Conservation (phyloP, 805 yeast species). For the Cyberlindnera petersonii region DNA sequence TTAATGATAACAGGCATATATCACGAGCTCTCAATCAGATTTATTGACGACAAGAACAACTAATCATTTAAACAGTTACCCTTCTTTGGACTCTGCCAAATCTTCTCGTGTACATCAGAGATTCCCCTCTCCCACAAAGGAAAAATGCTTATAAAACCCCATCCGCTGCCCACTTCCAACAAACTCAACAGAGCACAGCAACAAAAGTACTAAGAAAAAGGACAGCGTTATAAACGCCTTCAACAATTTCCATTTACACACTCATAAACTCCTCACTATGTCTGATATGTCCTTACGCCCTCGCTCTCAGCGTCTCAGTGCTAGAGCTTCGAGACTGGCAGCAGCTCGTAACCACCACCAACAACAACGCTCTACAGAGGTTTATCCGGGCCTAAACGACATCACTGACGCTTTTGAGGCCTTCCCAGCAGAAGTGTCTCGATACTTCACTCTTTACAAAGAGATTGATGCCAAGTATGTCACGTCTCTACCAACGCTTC, state of each 20-base stretch:
- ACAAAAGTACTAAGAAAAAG: too few species aligned
- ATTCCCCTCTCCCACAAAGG: too few species aligned
- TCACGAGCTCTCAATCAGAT: too few species aligned
- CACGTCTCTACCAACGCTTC: slow-evolving; percentile 63
- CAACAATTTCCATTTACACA: slow-evolving; percentile 1
- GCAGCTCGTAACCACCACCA: slow-evolving; percentile 16
- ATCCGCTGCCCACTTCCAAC: too few species aligned
- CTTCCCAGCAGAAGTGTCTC: slow-evolving; percentile 74
- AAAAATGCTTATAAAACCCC: too few species aligned
- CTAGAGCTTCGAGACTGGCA: slow-evolving; percentile 11
- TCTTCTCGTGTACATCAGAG: too few species aligned
- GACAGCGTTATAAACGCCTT: background rate
- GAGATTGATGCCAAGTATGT: slow-evolving; percentile 96
- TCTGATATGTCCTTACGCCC: slow-evolving; percentile 31
- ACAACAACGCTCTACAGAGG: slow-evolving; percentile 30
- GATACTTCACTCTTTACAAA: slow-evolving; percentile 81
- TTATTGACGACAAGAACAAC: too few species aligned
- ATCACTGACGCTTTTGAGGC: slow-evolving; percentile 89
- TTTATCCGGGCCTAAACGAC: slow-evolving; percentile 86
- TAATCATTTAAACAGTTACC: too few species aligned
- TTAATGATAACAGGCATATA: too few species aligned
- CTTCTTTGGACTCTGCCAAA: too few species aligned
- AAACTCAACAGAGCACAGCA: too few species aligned
- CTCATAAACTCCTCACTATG: slow-evolving; percentile 8
- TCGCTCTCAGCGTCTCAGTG: slow-evolving; percentile 31